Evolutionary conservation across 2,329 filamentous ascomycete genomes (phyloP), one percentile per base, ranked within the genome.

Genomic region (Hymenoscyphus albidus): DNA sequence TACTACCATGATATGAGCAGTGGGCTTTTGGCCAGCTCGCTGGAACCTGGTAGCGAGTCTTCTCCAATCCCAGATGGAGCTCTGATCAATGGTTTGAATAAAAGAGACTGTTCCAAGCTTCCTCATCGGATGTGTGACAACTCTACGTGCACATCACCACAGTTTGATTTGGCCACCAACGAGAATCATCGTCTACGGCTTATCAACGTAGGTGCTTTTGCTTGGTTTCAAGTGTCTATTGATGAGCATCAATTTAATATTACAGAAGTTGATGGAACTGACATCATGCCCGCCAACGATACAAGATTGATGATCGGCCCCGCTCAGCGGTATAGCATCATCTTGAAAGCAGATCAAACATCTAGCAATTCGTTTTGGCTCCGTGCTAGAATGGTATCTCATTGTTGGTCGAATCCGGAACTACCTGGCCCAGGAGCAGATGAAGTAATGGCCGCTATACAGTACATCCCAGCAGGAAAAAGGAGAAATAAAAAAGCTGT

Each of bases 261-360:
- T 57, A 85, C 89, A 10, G 89, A 92, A 73, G 86, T 90, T 0
- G 89, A 92, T 71, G 89, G 89, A 16, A 85, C 88, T 1, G 83
- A 85, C 42, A 84, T 90, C 1, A 80, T 86, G 64, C 86, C 89
- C 0, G 77, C 79, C 4, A 78, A 83, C 1, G 82, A 87, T 6
- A 80, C 83, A 40, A 83, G 85, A 66, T 76, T 92, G 62, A 87
- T 89, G 66, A 78, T 93, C 27, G 82, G 87, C 7, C 88, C 88
- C 1, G 89, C 88, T 0, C 89, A 92, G 72, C 82, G 90, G 14
- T 92, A 91, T 71, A 89, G 88, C 70, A 80, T 89, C 14, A 76
- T 92, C 0, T 71, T 92, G 1, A 83, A 84, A 1, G 81, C 87
- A 5, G 87, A 88, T 71, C 82, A 83, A 59, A 80, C 82, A 1